A percentile compares a stretch with the other conserved stretches of the same genome.
phyloP scores from a whole-genome alignment of 768 basidiomycete genomes.

The Leucocoprinus sp. region DNA sequence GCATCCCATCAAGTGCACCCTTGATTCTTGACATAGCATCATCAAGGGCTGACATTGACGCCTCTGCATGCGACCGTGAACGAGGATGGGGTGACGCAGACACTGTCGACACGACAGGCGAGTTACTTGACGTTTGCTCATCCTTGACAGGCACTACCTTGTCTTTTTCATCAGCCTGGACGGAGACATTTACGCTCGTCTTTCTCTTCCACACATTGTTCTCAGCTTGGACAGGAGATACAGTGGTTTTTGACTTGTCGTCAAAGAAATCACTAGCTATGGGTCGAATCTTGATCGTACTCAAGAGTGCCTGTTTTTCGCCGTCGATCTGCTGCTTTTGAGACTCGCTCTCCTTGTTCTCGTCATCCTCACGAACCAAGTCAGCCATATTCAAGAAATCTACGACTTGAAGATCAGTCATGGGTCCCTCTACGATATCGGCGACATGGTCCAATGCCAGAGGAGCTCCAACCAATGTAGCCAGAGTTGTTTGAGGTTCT shows the following conservation, averaged over 20 bases:
- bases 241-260: slow-evolving; percentile 24
- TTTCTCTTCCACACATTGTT: slow-evolving; percentile 42
- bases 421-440: slow-evolving; percentile 36
- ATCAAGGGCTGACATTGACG: slow-evolving; percentile 65
- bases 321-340: slow-evolving; percentile 15
- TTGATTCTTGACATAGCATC: slow-evolving; percentile 84
- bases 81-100: slow-evolving; percentile 3
- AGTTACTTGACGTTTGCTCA: background rate
- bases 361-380: slow-evolving; percentile 41
- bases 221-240: slow-evolving; percentile 19
- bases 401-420: slow-evolving; percentile 68
- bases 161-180: background rate
- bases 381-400: slow-evolving; percentile 74
- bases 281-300: slow-evolving; percentile 24
- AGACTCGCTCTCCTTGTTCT: slow-evolving; percentile 16
- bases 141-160: slow-evolving; percentile 1
- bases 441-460: slow-evolving; percentile 34
- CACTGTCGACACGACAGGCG: slow-evolving; percentile 7
- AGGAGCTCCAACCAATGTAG: slow-evolving; percentile 14
- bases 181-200: background rate
- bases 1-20: slow-evolving; percentile 68
- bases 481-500: too few species aligned
- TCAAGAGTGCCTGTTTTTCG: too few species aligned
- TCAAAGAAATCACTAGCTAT: slow-evolving; percentile 71
- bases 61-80: slow-evolving; percentile 32